Percentiles rank a stretch among this genome's conserved stretches.
Conservation (phyloP, 495 filamentous ascomycete species). For the Hypoxylon trugodes region DNA sequence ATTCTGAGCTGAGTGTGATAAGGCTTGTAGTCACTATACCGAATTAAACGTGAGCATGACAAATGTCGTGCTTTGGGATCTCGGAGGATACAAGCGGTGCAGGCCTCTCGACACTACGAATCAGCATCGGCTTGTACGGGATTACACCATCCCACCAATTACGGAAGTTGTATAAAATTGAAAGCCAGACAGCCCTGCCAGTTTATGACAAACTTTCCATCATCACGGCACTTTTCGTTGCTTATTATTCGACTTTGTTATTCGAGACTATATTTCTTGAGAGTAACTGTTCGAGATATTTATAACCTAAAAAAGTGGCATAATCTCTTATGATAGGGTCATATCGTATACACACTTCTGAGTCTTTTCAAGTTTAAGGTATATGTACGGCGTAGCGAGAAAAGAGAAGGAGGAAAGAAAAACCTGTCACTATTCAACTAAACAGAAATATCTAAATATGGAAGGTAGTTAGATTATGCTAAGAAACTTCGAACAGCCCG, state of each 20-base stretch:
- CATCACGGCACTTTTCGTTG: no score
- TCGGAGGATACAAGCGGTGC: neutral
- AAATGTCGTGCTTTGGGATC: neutral
- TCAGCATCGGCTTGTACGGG: neutral
- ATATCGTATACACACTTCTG: no score
- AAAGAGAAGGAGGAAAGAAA: slow-evolving; percentile 1
- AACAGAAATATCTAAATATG: slow-evolving; percentile 22
- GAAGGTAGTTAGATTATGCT: slow-evolving; percentile 26
- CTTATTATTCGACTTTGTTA: no score
- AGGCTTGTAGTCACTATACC: neutral
- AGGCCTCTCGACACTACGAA: neutral
- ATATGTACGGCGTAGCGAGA: no score
- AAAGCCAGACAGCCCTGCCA: neutral
- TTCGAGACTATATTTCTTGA: no score
- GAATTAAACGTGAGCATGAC: slow-evolving; percentile 14
- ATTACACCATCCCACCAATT: neutral
- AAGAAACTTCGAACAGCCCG: slow-evolving; percentile 13
- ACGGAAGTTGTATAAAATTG: neutral
- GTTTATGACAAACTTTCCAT: neutral
- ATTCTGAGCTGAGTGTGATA: neutral
- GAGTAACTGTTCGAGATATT: no score
- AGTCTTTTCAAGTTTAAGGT: no score
- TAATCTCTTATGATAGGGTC: no score
- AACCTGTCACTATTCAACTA: slow-evolving; percentile 25
- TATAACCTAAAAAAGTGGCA: no score